These are phyloP conservation scores for Rhodotorula kratochvilovae DNA, from an alignment of 768 basidiomycete genomes.

Conservation along the genomic window DNA sequence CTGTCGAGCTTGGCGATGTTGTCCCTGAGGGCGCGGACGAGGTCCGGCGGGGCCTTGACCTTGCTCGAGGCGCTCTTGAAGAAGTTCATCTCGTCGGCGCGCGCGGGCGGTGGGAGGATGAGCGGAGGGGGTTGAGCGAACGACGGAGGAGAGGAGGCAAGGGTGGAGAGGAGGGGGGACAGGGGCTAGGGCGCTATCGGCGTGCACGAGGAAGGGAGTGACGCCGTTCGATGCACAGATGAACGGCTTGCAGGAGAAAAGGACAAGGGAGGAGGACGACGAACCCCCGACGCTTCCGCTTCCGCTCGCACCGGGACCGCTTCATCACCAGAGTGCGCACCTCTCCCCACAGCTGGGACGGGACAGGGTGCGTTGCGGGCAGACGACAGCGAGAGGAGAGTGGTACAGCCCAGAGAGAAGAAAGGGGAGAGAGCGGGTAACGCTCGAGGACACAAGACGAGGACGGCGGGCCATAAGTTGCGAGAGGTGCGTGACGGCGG, in stretches of 20 bases:
- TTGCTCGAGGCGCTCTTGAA: constrained; percentile 61
- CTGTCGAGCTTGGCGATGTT: constrained; percentile 70
- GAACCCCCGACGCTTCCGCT: too few species aligned
- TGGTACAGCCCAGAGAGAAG: not conserved
- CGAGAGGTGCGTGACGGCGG: not conserved
- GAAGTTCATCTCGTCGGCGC: constrained; percentile 67
- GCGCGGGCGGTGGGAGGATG: not conserved
- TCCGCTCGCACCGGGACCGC: too few species aligned
- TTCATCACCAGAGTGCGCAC: too few species aligned
- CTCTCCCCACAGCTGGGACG: too few species aligned
- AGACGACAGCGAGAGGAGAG: too few species aligned
- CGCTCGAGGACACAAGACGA: not conserved
- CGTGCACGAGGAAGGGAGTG: too few species aligned
- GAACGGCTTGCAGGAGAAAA: too few species aligned
- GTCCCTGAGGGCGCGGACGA: constrained; percentile 75
- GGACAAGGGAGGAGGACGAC: too few species aligned
- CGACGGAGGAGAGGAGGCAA: not conserved
- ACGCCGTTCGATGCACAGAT: too few species aligned
- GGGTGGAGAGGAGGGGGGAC: not conserved
- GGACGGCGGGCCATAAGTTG: not conserved
- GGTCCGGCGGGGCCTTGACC: constrained; percentile 76
- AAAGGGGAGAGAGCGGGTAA: not conserved
- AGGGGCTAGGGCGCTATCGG: too few species aligned
- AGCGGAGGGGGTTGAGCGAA: not conserved
- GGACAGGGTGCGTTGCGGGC: too few species aligned